Base-by-base conservation (phyloP, 2,329 filamentous ascomycete genomes). In the Akanthomyces uredinophilus region DNA sequence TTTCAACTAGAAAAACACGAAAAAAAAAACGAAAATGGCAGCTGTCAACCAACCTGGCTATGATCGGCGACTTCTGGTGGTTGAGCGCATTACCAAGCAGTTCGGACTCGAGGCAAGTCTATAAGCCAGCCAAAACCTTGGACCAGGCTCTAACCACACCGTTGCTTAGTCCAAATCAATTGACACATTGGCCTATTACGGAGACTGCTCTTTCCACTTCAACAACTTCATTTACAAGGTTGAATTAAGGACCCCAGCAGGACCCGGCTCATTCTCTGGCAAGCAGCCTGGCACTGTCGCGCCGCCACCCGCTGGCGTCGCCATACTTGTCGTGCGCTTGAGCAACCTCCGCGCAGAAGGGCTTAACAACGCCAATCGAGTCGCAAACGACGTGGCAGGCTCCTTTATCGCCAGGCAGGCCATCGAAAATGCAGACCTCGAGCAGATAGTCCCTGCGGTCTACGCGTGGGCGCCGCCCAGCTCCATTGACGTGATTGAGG, bases 221-320 rank as follows among this genome's bases (percentile, higher is more conserved):
- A 67, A 73, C 62, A 68, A 71, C 64, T 69, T 66, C 64, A 56
- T 71, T 53, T 67, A 68, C 64, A 66, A 67, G 41, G 64, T 71
- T 29, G 58, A 29, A 65, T 60, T 70, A 10, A 51, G 55, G 24
- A 22, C 18, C 4, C 66, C 67, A 7, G 65, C 65, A 14, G 32
- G 43, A 2, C 37, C 63, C 1, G 46, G 58, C 6, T 56, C 35
- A 2, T 68, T 70, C 37, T 57, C 63, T 18, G 63, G 60, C 24
- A 51, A 44, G 8, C 60, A 66, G 44, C 62, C 66, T 16, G 63
- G 65, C 35, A 67, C 66, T 4, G 56, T 10, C 3, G 16, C 32
- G 6, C 61, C 65, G 5, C 66, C 67, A 5, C 4, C 44, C 0
- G 53, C 53, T 0, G 66, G 66, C 14, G 35, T 68, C 4, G 58